Conservation (phyloP, 257 asterid species). For the Solanum chmielewskii region DNA sequence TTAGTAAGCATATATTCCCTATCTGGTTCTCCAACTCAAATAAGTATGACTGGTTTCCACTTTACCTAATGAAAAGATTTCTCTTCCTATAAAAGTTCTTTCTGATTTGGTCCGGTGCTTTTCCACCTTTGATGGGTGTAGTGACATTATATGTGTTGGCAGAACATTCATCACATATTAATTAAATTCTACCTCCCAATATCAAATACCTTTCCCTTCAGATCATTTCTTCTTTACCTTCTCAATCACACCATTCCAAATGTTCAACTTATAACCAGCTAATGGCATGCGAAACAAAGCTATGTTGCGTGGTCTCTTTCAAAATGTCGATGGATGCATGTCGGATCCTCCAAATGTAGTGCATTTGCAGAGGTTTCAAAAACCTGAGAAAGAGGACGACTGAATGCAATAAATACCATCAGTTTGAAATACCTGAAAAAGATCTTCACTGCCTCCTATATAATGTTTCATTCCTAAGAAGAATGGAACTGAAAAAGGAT, state of each 20-base stretch:
- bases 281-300: background rate
- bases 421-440: background rate
- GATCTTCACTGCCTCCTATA: background rate
- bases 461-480: background rate
- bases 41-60: background rate
- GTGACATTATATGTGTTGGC: background rate
- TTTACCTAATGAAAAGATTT: background rate
- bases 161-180: background rate
- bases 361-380: background rate
- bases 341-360: background rate
- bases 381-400: no score
- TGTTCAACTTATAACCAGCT: background rate
- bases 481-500: background rate
- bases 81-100: background rate
- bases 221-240: background rate
- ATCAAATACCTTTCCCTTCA: background rate
- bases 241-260: background rate
- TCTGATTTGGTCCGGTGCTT: background rate
- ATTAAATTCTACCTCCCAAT: background rate
- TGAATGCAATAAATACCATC: background rate
- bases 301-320: background rate
- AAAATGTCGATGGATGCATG: background rate
- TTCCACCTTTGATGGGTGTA: background rate
- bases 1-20: background rate
- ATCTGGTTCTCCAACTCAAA: background rate